Percentiles rank a stretch among this genome's conserved stretches.
Conservation (phyloP, 345 rosid genomes). For the Hibiscus mutabilis region DNA sequence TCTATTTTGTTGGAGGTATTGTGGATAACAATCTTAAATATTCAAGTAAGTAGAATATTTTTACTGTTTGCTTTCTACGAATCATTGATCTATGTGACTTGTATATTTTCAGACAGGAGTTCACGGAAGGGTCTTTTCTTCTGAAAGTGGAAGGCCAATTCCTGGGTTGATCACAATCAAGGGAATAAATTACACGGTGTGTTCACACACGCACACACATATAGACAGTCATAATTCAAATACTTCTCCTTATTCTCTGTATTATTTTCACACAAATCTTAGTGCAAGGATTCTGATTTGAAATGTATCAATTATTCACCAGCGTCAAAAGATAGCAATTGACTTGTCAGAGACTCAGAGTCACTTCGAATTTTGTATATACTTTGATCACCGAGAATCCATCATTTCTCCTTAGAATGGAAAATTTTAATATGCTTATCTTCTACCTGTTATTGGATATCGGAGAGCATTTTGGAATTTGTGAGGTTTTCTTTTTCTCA, state of each 20-base stretch:
- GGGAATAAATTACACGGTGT: slow-evolving; percentile 80
- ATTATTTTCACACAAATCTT: background rate
- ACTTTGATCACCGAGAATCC: background rate
- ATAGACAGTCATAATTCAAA: background rate
- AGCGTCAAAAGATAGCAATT: background rate
- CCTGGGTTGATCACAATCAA: slow-evolving; percentile 55
- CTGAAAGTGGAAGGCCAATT: slow-evolving; percentile 66
- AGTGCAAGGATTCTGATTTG: slow-evolving; percentile 2
- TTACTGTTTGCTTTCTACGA: background rate
- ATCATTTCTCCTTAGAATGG: slow-evolving; percentile 2
- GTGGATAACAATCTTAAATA: background rate
- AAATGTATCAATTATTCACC: background rate
- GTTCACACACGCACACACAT: background rate
- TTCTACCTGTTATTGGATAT: background rate
- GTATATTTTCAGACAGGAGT: slow-evolving; percentile 60
- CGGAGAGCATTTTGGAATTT: background rate
- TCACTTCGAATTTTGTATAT: background rate
- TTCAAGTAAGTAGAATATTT: background rate
- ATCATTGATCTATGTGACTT: slow-evolving; percentile 11
- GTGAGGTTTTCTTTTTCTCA: background rate
- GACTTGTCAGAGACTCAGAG: background rate
- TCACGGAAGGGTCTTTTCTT: slow-evolving; percentile 83
- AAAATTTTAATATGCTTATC: background rate
- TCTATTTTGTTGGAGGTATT: background rate
- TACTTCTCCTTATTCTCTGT: background rate